Conservation (phyloP, 495 filamentous ascomycete species). For the Aspergillus panamensis region DNA sequence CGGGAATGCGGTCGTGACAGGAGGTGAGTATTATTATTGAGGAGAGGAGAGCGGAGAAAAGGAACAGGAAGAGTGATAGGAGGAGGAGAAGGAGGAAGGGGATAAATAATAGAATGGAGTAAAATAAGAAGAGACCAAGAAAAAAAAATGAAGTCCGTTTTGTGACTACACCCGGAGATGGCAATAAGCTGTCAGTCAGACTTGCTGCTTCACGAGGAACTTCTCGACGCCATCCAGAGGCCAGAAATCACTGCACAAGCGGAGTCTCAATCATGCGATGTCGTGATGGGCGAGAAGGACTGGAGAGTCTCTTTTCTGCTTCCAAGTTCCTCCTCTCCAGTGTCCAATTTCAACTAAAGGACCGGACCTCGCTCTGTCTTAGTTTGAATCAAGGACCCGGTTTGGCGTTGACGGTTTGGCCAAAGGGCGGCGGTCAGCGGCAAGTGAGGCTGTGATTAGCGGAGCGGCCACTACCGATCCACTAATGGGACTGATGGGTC, state of each 20-base stretch:
- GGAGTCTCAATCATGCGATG: constrained; percentile 18
- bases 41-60: background rate
- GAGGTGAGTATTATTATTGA: background rate
- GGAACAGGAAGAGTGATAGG: background rate
- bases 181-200: background rate
- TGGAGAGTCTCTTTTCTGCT: background rate
- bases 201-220: background rate
- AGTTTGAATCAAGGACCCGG: too few relatives aligned
- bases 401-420: too few relatives aligned
- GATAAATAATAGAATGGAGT: background rate
- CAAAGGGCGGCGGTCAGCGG: too few relatives aligned
- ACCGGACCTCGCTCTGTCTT: too few relatives aligned
- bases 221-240: constrained; percentile 15
- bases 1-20: background rate
- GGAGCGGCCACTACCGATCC: too few relatives aligned
- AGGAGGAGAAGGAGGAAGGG: constrained; percentile 1
- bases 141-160: background rate
- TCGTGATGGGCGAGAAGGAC: constrained; percentile 17
- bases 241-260: background rate
- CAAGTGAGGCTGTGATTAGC: too few relatives aligned
- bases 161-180: background rate
- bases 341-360: too few relatives aligned
- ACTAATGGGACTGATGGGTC: too few relatives aligned
- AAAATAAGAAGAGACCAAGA: background rate
- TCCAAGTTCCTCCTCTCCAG: background rate